Evolutionary conservation across 108 stramenopile genomes (phyloP), one percentile per base, ranked within the genome.

Genomic region (Nitzschia palea): DNA sequence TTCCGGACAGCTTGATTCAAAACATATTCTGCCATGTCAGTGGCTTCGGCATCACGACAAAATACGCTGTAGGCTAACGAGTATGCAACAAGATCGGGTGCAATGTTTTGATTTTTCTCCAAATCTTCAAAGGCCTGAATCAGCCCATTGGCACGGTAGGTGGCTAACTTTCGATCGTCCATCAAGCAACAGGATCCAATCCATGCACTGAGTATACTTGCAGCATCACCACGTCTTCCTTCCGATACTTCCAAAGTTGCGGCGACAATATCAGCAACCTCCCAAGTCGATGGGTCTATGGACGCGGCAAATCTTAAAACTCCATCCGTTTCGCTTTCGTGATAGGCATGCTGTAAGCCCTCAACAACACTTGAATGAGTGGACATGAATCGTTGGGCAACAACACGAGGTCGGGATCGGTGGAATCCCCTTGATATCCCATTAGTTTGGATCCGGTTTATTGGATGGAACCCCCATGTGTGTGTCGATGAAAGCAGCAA

Each of bases 171-270:
- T 28, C 9, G 31, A 31, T 74, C 59, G 40, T 59, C 43, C 14
- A 36, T n/a, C 23, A 62, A 40, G 44, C 77, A 78, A 54, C 80
- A 80, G n/a, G 75, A 76, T 34, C 75, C 82, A 52, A 87, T 61
- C 52, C 81, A 43, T n/a, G 74, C 67, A 72, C 84, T 87, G 4
- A 87, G 27, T 2, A 87, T 80, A 28, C 61, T 68, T 0, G 80
- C 80, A 47, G 71, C 47, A 25, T 53, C 22, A 2, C 81, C 84
- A 62, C 66, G 67, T 14, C 57, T 53, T 15, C 44, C 69, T n/a
- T 44, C 68, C 4, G 76, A 47, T 2, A 77, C 81, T 6, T 80
- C 58, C 53, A 78, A 42, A 51, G 72, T 77, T 12, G 85, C 79
- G 4, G 54, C 50, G 40, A 82, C 63, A 25, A 82, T 40, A 27